Conservation (phyloP, 2,329 filamentous ascomycete genomes). For the Diaporthe sp. region DNA sequence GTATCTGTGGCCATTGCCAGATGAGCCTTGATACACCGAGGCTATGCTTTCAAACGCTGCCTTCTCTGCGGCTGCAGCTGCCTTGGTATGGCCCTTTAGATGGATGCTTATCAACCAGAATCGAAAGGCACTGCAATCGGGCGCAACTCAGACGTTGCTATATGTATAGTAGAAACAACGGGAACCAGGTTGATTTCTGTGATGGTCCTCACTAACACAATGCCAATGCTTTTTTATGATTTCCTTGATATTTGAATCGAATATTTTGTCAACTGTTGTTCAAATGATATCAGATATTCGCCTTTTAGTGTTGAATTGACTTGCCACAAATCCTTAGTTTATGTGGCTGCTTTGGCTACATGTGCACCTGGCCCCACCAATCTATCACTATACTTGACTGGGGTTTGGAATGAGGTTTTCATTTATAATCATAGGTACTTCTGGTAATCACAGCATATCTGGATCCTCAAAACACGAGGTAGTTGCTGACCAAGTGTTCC, state of each 20-base stretch:
- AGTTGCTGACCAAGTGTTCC: no score
- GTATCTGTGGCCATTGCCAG: neutral
- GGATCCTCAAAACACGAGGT: accelerated
- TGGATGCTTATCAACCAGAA: neutral
- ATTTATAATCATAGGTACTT: no score
- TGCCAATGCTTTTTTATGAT: no score
- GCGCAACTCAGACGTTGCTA: neutral
- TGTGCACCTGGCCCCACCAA: no score
- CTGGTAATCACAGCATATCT: no score
- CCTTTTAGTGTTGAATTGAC: no score
- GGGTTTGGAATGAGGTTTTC: no score
- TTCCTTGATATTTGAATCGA: no score
- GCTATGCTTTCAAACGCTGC: neutral
- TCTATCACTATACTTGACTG: no score
- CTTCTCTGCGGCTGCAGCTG: neutral
- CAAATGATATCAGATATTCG: no score
- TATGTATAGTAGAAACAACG: neutral
- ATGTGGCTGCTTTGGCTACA: accelerated
- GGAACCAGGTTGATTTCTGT: neutral
- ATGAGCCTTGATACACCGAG: neutral
- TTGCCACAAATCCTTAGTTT: no score
- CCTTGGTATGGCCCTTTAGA: neutral
- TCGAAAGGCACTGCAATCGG: neutral
- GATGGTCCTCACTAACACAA: neutral
- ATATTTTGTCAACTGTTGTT: no score